Evolutionary conservation across 768 basidiomycete genomes (phyloP).

Genomic region (Hydnum rufescens): DNA sequence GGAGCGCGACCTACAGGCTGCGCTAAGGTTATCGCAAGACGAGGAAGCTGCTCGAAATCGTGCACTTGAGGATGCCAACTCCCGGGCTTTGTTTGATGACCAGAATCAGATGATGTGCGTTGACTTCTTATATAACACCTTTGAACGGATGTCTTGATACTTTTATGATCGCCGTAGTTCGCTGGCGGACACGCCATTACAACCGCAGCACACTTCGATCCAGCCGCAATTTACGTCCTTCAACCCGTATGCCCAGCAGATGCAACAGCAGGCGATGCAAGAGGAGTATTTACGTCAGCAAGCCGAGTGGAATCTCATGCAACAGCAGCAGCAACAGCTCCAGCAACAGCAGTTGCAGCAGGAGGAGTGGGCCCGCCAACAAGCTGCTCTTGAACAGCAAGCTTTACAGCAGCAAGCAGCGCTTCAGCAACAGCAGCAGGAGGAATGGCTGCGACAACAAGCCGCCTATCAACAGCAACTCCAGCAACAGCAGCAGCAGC

Average conservation of each 20-base stretch:
- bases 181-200: conserved; percentile 22
- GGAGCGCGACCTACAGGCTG: conserved; percentile 68
- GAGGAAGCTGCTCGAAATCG: conserved; percentile 64
- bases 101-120: conserved; percentile 58
- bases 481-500: conserved; percentile 17
- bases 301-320: conserved; percentile 11
- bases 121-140: conserved; percentile 21
- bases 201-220: conserved; percentile 56
- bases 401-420: conserved; percentile 40
- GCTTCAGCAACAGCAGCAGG: conserved; percentile 27
- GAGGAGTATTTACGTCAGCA: conserved; percentile 29
- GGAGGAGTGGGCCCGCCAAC: conserved; percentile 27
- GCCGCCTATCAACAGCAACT: conserved; percentile 20
- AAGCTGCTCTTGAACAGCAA: conserved; percentile 30
- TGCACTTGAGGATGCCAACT: conserved; percentile 54
- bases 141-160: not conserved
- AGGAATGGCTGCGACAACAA: conserved; percentile 20
- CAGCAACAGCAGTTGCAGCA: conserved; percentile 14
- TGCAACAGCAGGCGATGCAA: conserved; percentile 71
- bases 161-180: not conserved
- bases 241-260: conserved; percentile 85
- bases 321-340: conserved; percentile 13
- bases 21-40: conserved; percentile 72
- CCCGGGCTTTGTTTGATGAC: conserved; percentile 69
- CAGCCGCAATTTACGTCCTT: conserved; percentile 81